Percentiles rank a stretch among this genome's conserved stretches.
Evolutionary conservation across 257 asterid species (phyloP).

Genomic region (Nicotiana benthamiana): DNA sequence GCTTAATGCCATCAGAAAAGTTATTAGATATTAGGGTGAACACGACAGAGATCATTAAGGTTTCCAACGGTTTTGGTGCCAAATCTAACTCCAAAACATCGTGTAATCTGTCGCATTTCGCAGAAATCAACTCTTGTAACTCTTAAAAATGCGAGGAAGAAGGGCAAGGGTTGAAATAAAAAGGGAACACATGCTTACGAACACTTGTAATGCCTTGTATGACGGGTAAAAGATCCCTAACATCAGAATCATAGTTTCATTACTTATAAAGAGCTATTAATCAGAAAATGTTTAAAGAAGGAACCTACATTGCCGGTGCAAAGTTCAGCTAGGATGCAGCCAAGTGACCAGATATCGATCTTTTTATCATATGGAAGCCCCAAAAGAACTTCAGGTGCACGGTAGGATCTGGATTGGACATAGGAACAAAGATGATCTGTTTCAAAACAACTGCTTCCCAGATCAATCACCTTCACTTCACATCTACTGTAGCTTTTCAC

Average conservation of each 20-base stretch:
- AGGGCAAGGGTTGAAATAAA: neutral
- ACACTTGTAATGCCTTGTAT: neutral
- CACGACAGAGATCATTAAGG: neutral
- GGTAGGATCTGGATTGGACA: constrained; percentile 95
- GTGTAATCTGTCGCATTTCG: neutral
- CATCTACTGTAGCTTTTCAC: constrained; percentile 99
- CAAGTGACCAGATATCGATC: constrained; percentile 97
- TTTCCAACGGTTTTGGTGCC: neutral
- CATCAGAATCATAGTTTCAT: neutral
- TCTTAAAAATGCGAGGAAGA: neutral
- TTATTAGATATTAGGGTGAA: neutral
- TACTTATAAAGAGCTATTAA: neutral
- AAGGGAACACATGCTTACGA: neutral
- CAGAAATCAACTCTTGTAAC: neutral
- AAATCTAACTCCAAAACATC: neutral
- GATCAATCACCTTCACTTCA: constrained; percentile 95
- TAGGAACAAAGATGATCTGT: constrained; percentile 97
- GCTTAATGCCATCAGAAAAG: neutral
- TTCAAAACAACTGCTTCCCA: constrained; percentile 95
- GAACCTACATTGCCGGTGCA: constrained; percentile 93
- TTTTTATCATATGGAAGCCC: constrained; percentile 92
- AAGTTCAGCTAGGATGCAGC: constrained; percentile 97
- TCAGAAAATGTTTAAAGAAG: constrained; percentile 4
- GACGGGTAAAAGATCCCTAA: neutral
- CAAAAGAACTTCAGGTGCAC: constrained; percentile 96